Base-by-base conservation (phyloP, 257 asterid species). In the Nicotiana benthamiana region DNA sequence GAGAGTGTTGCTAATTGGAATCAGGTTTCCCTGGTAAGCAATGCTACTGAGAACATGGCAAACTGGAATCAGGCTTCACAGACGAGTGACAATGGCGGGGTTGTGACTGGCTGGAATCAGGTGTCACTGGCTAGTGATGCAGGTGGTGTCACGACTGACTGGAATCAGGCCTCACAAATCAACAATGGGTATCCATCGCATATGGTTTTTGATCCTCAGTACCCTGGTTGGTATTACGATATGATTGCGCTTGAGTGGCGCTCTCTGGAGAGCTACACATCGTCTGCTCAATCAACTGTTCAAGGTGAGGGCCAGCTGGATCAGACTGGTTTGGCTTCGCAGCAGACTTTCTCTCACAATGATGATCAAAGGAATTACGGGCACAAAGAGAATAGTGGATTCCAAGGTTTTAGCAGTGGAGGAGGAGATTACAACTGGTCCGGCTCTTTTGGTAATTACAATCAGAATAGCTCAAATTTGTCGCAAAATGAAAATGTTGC, bases 141-240 rank as follows among this genome's bases (percentile, higher is more conserved):
- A 75, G 48, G 83, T 6, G 85, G 83, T 78, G 75, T 75, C 59
- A 82, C 83, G 62, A 79, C 86, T n/a, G 83, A 81, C 61, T 89
- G 93, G 97, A 91, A 89, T 84, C 94, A 89, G 74, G 83, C 82
- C 43, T 87, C 92, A 63, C 82, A 86, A 62, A 88, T 53, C 60
- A 90, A 87, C 82, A 88, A 83, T 75, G 93, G 89, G 34, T 93
- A 96, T 83, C 98, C 99, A 60, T 87, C 93, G 18, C 91, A 96
- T 86, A 91, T 94, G 97, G 89, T 89, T 67, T 92, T 95, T 82
- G 98, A 93, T 90, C 95, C 97, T 84, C 93, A 90, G 84, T 95
- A 92, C 88, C 98, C 99, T 78, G 98, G 90, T n/a, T 95, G 97
- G 97, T 93, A 91, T 86, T 95, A 92, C 77, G 97, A 95, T 85